Conservation (phyloP, 192 early-diverging fungal genomes). For the Fimicolochytrium jonesii region DNA sequence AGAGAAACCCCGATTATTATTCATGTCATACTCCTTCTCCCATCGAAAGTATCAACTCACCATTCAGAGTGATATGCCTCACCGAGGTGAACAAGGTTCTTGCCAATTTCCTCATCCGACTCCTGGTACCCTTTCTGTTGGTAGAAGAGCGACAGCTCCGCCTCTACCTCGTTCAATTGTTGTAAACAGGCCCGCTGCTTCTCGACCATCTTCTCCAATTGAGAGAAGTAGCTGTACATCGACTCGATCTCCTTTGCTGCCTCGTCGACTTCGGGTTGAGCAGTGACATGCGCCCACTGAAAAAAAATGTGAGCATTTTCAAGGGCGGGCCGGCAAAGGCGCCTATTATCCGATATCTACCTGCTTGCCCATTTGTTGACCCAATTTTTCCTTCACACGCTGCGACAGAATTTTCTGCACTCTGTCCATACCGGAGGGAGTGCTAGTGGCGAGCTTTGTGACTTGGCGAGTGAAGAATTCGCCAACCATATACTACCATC, state of each 20-base stretch:
- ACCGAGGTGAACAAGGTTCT: conserved; percentile 33
- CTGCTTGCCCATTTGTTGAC: conserved; percentile 24
- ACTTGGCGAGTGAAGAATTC: conserved; percentile 43
- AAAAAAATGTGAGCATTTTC: not conserved
- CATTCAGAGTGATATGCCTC: conserved; percentile 24
- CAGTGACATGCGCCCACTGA: conserved; percentile 42
- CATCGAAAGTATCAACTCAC: not conserved
- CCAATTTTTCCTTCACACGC: conserved; percentile 41
- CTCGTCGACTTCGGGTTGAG: conserved; percentile 55
- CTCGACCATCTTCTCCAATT: conserved; percentile 37
- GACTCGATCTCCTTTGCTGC: conserved; percentile 40
- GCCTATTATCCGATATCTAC: not conserved
- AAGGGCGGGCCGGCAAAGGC: too few relatives aligned
- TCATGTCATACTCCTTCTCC: not conserved
- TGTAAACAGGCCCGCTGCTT: conserved; percentile 33
- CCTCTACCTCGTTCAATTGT: conserved; percentile 44
- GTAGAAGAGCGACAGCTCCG: conserved; percentile 46
- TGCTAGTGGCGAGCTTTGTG: conserved; percentile 36
- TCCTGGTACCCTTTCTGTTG: conserved; percentile 53
- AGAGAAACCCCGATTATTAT: not conserved
- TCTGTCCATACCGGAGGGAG: conserved; percentile 42
- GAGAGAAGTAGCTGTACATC: conserved; percentile 40
- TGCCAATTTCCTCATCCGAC: conserved; percentile 40
- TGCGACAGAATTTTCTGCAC: conserved; percentile 46
- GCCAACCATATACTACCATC: conserved; percentile 33